Conservation (phyloP, 352 stramenopile species). For the Globisporangium paddicum region DNA sequence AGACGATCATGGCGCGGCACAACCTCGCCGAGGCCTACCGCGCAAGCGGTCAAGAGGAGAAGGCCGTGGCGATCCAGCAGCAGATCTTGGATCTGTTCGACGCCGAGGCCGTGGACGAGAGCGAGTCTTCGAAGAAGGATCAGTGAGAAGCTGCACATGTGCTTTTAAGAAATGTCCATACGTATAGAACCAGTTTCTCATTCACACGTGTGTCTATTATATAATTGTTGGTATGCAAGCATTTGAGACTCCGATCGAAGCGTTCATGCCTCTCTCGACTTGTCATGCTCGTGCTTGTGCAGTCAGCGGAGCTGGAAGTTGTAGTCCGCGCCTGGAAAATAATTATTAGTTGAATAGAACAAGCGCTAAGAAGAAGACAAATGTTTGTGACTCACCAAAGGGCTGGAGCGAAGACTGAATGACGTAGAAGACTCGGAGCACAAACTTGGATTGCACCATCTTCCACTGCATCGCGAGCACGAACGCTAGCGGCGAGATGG, state of each 20-base stretch:
- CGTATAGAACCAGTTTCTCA: not conserved
- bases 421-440: constrained; percentile 25
- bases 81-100: constrained; percentile 79
- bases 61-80: constrained; percentile 72
- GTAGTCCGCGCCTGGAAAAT: not conserved
- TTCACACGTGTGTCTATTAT: too few relatives aligned
- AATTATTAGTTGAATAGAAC: not conserved
- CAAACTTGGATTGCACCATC: constrained; percentile 26
- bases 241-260: too few relatives aligned
- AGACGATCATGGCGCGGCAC: constrained; percentile 81
- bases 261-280: too few relatives aligned
- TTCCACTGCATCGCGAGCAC: constrained; percentile 25
- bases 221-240: too few relatives aligned
- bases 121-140: constrained; percentile 9
- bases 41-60: constrained; percentile 71
- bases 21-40: constrained; percentile 78
- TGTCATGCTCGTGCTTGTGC: not conserved
- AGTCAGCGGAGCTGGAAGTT: constrained; percentile 7
- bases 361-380: not conserved
- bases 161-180: not conserved
- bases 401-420: constrained; percentile 1
- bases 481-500: constrained; percentile 22
- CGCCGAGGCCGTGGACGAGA: constrained; percentile 25
- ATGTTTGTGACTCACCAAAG: not conserved
- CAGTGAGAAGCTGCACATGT: not conserved